These are phyloP conservation scores for Aristolochia californica DNA, from an alignment of 164 flowering plant genomes.

Conservation along the genomic window DNA sequence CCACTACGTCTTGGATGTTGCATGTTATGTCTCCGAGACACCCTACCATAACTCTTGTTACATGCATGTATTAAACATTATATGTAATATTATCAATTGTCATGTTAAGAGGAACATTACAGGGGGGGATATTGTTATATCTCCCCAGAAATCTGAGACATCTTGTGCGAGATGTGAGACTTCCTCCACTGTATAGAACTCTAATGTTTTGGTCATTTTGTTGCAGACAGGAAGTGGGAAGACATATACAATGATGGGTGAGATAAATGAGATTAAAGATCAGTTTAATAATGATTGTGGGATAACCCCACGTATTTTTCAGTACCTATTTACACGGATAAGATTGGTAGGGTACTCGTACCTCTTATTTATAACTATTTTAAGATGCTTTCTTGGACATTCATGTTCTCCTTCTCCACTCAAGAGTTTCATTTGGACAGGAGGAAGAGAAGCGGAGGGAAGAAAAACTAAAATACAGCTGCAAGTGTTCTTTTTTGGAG, in stretches of 20 bases:
- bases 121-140: too few relatives aligned
- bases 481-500: slow-evolving; percentile 91
- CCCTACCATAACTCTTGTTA: too few relatives aligned
- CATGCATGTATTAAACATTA: too few relatives aligned
- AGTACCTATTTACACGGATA: slow-evolving; percentile 61
- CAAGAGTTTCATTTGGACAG: slow-evolving; percentile 15
- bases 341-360: slow-evolving; percentile 25
- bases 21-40: too few relatives aligned
- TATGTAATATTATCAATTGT: too few relatives aligned
- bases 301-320: slow-evolving; percentile 80
- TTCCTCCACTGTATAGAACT: too few relatives aligned
- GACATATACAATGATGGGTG: slow-evolving; percentile 96
- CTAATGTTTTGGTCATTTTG: slow-evolving; percentile 5
- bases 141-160: too few relatives aligned
- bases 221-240: slow-evolving; percentile 95
- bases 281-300: slow-evolving; percentile 57
- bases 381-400: neutral
- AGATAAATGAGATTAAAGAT: slow-evolving; percentile 43
- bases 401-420: neutral
- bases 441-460: slow-evolving; percentile 63
- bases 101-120: too few relatives aligned
- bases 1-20: neutral
- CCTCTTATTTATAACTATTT: neutral
- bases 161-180: too few relatives aligned
- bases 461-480: slow-evolving; percentile 60